A percentile compares a stretch with the other conserved stretches of the same genome.
Evolutionary conservation across 352 stramenopile genomes (phyloP).

Genomic region (Lagenidium giganteum): DNA sequence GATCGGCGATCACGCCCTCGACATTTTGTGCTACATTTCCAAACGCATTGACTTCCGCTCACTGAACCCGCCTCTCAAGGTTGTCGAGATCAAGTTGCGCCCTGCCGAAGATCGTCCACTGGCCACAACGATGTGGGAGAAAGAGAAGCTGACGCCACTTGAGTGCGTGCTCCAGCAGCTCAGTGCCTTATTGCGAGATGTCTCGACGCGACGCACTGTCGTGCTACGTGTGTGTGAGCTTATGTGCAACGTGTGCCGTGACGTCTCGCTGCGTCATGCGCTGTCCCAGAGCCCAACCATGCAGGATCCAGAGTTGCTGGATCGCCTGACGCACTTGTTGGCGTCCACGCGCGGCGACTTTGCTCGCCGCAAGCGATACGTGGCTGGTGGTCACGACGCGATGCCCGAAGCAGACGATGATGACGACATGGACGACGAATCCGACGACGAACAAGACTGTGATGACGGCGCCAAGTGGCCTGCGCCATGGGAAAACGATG

Average conservation of each 20-base stretch:
- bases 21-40: slow-evolving; percentile 67
- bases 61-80: slow-evolving; percentile 43
- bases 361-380: slow-evolving; percentile 8
- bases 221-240: slow-evolving; percentile 60
- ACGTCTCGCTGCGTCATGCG: slow-evolving; percentile 35
- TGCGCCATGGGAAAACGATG: slow-evolving; percentile 72
- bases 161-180: slow-evolving; percentile 62
- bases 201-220: slow-evolving; percentile 36
- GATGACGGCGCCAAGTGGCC: slow-evolving; percentile 57
- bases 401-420: slow-evolving; percentile 34
- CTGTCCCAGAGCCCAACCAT: slow-evolving; percentile 41
- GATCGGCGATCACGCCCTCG: slow-evolving; percentile 62
- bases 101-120: no score
- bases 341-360: slow-evolving; percentile 54
- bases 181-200: slow-evolving; percentile 28
- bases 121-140: slow-evolving; percentile 62
- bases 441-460: slow-evolving; percentile 39
- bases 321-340: slow-evolving; percentile 46
- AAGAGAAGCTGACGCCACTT: slow-evolving; percentile 47
- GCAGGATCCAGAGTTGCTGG: slow-evolving; percentile 33
- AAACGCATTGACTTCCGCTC: slow-evolving; percentile 70
- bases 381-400: slow-evolving; percentile 9
- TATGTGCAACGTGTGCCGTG: slow-evolving; percentile 50
- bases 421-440: slow-evolving; percentile 54
- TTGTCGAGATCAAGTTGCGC: slow-evolving; percentile 56